Evolutionary conservation across 1,284 basidiomycete genomes (phyloP).

Genomic region (Ganoderma multipileum): DNA sequence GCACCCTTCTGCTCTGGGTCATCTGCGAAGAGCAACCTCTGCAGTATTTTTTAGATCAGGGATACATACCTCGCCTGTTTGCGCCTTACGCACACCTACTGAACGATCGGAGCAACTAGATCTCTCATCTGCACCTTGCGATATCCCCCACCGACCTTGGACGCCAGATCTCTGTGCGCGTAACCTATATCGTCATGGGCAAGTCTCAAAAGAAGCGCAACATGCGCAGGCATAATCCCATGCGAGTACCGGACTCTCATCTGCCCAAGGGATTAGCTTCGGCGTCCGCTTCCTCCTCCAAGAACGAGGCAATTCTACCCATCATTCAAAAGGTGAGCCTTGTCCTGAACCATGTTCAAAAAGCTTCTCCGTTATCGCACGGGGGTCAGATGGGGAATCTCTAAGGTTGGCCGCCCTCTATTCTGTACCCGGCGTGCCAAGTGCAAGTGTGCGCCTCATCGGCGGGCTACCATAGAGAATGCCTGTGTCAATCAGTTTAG

Average conservation of each 20-base stretch:
- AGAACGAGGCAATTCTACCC: slow-evolving; percentile 81
- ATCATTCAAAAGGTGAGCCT: slow-evolving; percentile 83
- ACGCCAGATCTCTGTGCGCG: background rate
- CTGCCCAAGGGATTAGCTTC: slow-evolving; percentile 79
- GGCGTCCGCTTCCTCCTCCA: slow-evolving; percentile 73
- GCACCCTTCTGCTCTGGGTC: background rate
- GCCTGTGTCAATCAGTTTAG: background rate
- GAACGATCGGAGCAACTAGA: background rate
- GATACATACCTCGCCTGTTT: background rate
- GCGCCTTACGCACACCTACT: background rate
- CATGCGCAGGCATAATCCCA: slow-evolving; percentile 87
- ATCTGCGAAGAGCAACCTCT: background rate
- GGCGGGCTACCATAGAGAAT: background rate
- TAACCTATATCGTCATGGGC: slow-evolving; percentile 62
- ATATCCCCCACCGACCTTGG: background rate
- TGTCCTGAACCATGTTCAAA: background rate
- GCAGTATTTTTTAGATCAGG: background rate
- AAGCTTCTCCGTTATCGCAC: background rate
- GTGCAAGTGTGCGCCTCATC: too few relatives aligned
- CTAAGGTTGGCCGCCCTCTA: background rate
- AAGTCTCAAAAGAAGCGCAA: slow-evolving; percentile 87
- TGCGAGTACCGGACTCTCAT: slow-evolving; percentile 91
- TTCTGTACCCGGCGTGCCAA: background rate
- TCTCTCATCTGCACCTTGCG: background rate
- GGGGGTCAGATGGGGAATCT: too few relatives aligned